Evolutionary conservation across 2,329 filamentous ascomycete genomes (phyloP).

Genomic region (Xylaria hypoxylon): DNA sequence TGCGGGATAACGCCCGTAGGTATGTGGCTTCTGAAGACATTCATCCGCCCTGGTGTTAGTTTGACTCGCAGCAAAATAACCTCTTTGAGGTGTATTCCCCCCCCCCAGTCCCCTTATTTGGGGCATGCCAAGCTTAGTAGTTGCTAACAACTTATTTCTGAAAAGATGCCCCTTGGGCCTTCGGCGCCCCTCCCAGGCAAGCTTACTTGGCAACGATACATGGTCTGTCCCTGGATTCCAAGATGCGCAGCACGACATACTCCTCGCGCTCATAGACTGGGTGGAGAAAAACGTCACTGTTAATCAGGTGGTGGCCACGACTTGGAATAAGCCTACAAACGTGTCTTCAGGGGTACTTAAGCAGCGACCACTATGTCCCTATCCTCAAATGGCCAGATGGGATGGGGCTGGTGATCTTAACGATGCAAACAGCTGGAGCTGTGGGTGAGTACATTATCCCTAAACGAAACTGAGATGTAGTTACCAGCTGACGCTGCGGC

Average conservation of each 20-base stretch:
- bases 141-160: slow-evolving; percentile 9
- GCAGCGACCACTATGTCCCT: slow-evolving; percentile 60
- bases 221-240: slow-evolving; percentile 53
- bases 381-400: slow-evolving; percentile 53
- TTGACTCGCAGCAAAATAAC: not conserved
- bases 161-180: slow-evolving; percentile 56
- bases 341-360: slow-evolving; percentile 55
- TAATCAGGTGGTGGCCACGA: slow-evolving; percentile 52
- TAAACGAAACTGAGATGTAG: not conserved
- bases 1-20: slow-evolving; percentile 52
- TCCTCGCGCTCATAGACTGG: slow-evolving; percentile 56
- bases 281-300: slow-evolving; percentile 51
- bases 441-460: slow-evolving; percentile 44
- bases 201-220: slow-evolving; percentile 46
- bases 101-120: not conserved
- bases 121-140: not conserved
- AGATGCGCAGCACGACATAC: slow-evolving; percentile 53
- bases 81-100: not conserved
- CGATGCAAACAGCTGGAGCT: slow-evolving; percentile 52
- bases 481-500: slow-evolving; percentile 9
- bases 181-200: slow-evolving; percentile 51
- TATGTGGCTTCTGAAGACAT: slow-evolving; percentile 11
- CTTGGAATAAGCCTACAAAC: slow-evolving; percentile 48
- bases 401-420: slow-evolving; percentile 51
- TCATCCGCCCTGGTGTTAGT: not conserved